Evolutionary conservation across 352 stramenopile species (phyloP), one percentile per base, ranked within the genome.

Genomic region (Globisporangium cylindrosporum): DNA sequence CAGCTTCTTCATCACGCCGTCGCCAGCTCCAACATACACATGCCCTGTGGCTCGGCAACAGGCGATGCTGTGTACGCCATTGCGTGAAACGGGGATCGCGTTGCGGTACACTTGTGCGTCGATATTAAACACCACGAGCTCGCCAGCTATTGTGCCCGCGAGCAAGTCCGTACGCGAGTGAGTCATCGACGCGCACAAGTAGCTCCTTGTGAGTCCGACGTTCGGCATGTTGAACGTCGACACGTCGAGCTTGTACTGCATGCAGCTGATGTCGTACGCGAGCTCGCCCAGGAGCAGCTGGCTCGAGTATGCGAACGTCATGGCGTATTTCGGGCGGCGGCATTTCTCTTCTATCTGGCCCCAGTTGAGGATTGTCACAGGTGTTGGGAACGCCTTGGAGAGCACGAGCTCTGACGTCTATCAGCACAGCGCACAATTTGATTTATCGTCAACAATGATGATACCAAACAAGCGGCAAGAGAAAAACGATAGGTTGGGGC

Each of bases 51-150:
- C 76, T 57, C 76, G 75, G 48, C 86, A 94, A 4, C 88, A 77
- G 22, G 74, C 81, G 36, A 95, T 69, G 43, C 85, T 92, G 66
- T 95, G 94, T 18, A 96, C 85, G 29, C 82, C 84, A 65, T 89
- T 91, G 59, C 74, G 74, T 4, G 80, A 88, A 12, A 92, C 75
- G 3, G 83, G 77, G 18, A 92, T 74, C 1, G 82, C 74, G 59
- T 85, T 87, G 34, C 84, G 82, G 62, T 91, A 93, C 4, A 85
- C 81, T 36, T 86, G 69, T 1, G 77, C 72, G 12, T 89, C 86
- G 8, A 84, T 77, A 61, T 88, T 92, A 67, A 97, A 97, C 7
- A 98, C 86, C 0, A 96, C 86, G 36, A 98, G 76, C 62, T 98
- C 90, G 27, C 91, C 82, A 0, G 84, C 84, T 34, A 80, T 77